Conservation (phyloP, 2,329 filamentous ascomycete genomes). For the Capronia coronata region DNA sequence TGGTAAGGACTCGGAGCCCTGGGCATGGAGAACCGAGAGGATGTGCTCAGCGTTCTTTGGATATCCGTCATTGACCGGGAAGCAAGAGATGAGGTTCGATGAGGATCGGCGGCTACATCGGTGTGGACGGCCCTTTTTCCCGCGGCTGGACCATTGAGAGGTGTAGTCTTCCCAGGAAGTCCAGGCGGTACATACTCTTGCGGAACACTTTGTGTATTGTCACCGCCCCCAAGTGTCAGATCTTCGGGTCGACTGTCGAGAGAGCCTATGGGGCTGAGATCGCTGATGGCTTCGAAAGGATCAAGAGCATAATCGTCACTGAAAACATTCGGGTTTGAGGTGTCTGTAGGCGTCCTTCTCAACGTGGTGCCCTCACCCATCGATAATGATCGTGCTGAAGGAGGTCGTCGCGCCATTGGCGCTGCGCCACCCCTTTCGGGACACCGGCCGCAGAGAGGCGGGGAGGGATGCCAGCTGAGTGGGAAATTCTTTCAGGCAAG, state of each 20-base stretch:
- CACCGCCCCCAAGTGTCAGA: conserved; percentile 26
- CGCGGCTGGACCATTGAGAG: conserved; percentile 9
- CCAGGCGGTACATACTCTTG: conserved; percentile 23
- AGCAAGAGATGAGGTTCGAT: conserved; percentile 24
- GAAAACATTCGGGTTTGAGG: conserved; percentile 42
- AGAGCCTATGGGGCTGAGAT: conserved; percentile 14
- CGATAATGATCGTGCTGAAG: conserved; percentile 14
- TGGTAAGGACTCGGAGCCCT: conserved; percentile 59
- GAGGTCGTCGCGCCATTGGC: conserved; percentile 25
- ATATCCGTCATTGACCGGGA: conserved; percentile 31
- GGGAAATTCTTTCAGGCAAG: neutral
- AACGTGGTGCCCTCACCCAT: conserved; percentile 12
- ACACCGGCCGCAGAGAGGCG: conserved; percentile 4
- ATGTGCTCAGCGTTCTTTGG: conserved; percentile 40
- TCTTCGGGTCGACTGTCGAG: conserved; percentile 16
- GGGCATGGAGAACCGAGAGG: conserved; percentile 42
- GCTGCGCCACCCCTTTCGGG: conserved; percentile 24
- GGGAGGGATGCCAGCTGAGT: neutral
- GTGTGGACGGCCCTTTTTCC: conserved; percentile 2
- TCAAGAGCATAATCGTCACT: conserved; percentile 46
- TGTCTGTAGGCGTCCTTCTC: conserved; percentile 16
- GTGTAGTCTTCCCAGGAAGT: conserved; percentile 8
- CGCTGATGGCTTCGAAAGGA: conserved; percentile 9
- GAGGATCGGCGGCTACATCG: conserved; percentile 11
- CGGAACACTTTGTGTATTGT: conserved; percentile 12